Evolutionary conservation across 306 rosid genomes (phyloP).

Genomic region (Trifolium fragiferum): DNA sequence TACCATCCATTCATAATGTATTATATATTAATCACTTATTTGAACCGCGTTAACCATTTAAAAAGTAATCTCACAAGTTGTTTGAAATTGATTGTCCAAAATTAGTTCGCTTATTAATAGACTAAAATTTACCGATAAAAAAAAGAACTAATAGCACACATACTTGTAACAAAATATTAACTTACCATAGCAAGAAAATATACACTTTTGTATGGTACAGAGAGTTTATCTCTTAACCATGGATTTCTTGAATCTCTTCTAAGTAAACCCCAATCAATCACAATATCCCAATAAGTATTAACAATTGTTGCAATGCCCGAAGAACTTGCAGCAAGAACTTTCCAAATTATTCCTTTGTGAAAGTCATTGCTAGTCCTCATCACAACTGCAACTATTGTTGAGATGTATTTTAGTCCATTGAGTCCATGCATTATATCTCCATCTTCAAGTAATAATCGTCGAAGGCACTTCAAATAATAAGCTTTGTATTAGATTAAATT

Average conservation of each 20-base stretch:
- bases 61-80: too few species aligned
- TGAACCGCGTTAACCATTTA: too few species aligned
- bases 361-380: slow-evolving; percentile 40
- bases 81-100: too few species aligned
- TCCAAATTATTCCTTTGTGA: slow-evolving; percentile 21
- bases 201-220: slow-evolving; percentile 54
- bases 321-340: slow-evolving; percentile 40
- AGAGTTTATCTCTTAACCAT: slow-evolving; percentile 72
- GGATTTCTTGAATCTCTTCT: slow-evolving; percentile 43
- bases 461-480: slow-evolving; percentile 37
- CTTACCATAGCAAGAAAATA: slow-evolving; percentile 69
- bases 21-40: too few species aligned
- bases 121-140: not conserved
- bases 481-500: not conserved
- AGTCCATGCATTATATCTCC: slow-evolving; percentile 35
- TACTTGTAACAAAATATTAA: not conserved
- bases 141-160: not conserved
- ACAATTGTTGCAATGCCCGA: slow-evolving; percentile 37
- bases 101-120: too few species aligned
- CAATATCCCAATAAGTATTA: slow-evolving; percentile 47
- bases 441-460: slow-evolving; percentile 39
- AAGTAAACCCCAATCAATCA: slow-evolving; percentile 42
- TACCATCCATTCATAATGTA: too few species aligned
- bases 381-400: slow-evolving; percentile 39
- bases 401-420: slow-evolving; percentile 41